Percentiles rank a stretch among this genome's conserved stretches.
phyloP scores from a whole-genome alignment of 257 asterid species.

The Fraxinus pennsylvanica region DNA sequence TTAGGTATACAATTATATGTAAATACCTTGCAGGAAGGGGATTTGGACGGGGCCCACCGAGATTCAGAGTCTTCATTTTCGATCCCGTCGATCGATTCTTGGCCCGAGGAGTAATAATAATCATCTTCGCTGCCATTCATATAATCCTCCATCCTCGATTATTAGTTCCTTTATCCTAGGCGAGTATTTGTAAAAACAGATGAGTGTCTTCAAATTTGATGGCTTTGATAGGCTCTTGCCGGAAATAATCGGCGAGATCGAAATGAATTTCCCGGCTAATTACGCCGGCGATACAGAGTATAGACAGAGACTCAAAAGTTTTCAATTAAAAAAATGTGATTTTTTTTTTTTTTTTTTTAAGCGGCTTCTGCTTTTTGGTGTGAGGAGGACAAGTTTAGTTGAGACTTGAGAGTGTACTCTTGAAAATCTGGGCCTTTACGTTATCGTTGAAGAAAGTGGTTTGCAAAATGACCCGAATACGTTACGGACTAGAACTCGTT shows the following conservation, averaged over 20 bases:
- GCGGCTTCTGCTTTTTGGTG: neutral
- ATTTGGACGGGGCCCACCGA: conserved; percentile 47
- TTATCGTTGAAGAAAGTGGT: neutral
- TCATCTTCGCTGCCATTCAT: conserved; percentile 56
- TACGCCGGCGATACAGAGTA: neutral
- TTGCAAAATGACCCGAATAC: neutral
- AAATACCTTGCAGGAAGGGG: conserved; percentile 69
- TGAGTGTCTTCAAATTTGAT: neutral
- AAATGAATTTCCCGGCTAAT: neutral
- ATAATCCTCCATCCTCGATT: conserved; percentile 44
- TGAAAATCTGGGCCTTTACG: neutral
- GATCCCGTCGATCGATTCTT: conserved; percentile 55
- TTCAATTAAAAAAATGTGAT: neutral
- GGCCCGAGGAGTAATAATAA: conserved; percentile 56
- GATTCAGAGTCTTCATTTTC: conserved; percentile 61
- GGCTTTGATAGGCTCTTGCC: neutral
- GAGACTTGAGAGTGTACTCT: neutral
- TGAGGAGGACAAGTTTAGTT: neutral
- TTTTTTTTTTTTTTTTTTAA: no score
- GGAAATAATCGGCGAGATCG: neutral
- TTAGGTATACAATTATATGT: neutral
- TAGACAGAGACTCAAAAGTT: neutral
- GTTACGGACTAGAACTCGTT: neutral
- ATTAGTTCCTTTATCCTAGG: neutral
- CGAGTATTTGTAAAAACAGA: neutral